Evolutionary conservation across 257 asterid genomes (phyloP).

Genomic region (Henckelia pumila): DNA sequence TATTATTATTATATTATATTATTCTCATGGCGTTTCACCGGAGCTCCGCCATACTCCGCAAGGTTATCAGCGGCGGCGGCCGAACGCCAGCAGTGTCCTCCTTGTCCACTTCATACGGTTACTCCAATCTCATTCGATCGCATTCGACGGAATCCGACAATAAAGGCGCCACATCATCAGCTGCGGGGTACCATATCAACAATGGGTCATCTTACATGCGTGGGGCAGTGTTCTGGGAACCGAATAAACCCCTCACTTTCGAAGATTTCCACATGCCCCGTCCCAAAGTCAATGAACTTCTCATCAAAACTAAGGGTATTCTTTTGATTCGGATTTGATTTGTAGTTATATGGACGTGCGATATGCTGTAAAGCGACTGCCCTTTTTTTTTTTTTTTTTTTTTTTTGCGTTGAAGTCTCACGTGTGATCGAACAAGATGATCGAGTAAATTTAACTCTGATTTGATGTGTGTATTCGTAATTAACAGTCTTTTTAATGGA

Average conservation of each 20-base stretch:
- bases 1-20: too few species aligned
- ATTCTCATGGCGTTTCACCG: constrained; percentile 54
- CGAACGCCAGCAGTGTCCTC: constrained; percentile 23
- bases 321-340: neutral
- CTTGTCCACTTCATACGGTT: constrained; percentile 21
- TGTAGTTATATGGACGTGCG: constrained; percentile 2
- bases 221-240: constrained; percentile 90
- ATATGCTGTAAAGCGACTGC: constrained; percentile 19
- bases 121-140: constrained; percentile 35
- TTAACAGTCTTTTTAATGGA: neutral
- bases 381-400: neutral
- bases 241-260: constrained; percentile 68
- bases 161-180: constrained; percentile 37
- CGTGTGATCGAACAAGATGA: neutral
- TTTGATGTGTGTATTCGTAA: neutral
- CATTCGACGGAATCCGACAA: constrained; percentile 30
- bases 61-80: constrained; percentile 30
- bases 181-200: constrained; percentile 64
- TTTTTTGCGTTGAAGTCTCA: neutral
- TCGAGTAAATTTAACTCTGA: constrained; percentile 5
- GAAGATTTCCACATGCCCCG: constrained; percentile 95
- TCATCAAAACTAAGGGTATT: constrained; percentile 87
- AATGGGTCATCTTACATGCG: constrained; percentile 79
- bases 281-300: constrained; percentile 82
- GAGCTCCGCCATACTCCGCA: constrained; percentile 45